Conservation (phyloP, 2,329 filamentous ascomycete species). For the Drechslerella stenobrocha region DNA sequence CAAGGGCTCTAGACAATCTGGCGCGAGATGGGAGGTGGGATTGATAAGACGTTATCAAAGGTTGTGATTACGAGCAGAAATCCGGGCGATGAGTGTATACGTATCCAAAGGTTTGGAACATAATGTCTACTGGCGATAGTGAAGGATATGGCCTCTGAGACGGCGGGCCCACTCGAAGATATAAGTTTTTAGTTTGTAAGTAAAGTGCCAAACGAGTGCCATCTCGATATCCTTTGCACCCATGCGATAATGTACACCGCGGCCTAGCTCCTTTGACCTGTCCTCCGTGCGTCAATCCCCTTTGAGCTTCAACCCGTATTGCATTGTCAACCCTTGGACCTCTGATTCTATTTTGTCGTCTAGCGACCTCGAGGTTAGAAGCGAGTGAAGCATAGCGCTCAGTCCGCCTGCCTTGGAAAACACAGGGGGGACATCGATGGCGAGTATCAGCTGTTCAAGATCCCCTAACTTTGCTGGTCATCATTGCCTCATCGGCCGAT, state of each 20-base stretch:
- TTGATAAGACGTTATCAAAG: conserved; percentile 30
- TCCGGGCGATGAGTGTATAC: conserved; percentile 1
- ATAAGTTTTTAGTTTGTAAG: conserved; percentile 10
- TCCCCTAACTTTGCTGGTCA: conserved; percentile 25
- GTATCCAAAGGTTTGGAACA: conserved; percentile 15
- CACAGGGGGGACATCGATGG: conserved; percentile 26
- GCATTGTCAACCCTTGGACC: conserved; percentile 12
- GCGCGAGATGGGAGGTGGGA: background rate
- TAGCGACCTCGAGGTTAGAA: conserved; percentile 6
- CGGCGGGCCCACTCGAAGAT: conserved; percentile 26
- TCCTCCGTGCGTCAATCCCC: conserved; percentile 22
- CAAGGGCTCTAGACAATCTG: too few relatives aligned
- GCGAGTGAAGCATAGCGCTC: conserved; percentile 17
- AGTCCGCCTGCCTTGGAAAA: conserved; percentile 22
- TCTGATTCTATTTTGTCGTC: conserved; percentile 6
- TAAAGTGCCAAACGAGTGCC: background rate
- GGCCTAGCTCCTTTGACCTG: conserved; percentile 2
- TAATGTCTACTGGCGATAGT: too few relatives aligned
- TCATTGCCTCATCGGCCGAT: conserved; percentile 20
- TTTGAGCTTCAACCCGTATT: conserved; percentile 20
- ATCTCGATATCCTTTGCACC: conserved; percentile 15
- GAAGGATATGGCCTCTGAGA: conserved; percentile 29
- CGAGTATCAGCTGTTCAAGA: conserved; percentile 11
- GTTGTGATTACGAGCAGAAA: conserved; percentile 13
- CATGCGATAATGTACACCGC: conserved; percentile 1